Conservation (phyloP, 345 rosid genomes). For the Mangifera indica region DNA sequence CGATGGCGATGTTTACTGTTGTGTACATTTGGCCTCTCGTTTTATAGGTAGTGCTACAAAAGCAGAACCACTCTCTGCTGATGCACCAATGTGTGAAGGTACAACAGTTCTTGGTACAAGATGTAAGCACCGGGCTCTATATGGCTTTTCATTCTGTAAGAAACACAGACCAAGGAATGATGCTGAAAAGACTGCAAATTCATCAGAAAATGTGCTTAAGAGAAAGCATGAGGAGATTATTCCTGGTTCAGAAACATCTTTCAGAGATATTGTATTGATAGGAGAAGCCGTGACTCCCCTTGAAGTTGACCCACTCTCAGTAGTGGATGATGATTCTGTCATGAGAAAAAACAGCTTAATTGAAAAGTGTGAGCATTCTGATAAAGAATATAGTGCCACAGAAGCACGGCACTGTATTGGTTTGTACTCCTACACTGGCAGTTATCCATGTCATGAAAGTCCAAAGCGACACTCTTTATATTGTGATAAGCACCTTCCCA, state of each 20-base stretch:
- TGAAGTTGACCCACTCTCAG: conserved; percentile 44
- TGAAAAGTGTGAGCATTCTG: conserved; percentile 46
- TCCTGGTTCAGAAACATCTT: conserved; percentile 39
- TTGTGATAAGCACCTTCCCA: conserved; percentile 93
- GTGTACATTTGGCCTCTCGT: conserved; percentile 98
- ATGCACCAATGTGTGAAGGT: conserved; percentile 80
- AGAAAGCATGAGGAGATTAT: conserved; percentile 52
- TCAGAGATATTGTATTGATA: conserved; percentile 48
- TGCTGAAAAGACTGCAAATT: conserved; percentile 23
- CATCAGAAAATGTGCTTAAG: conserved; percentile 40
- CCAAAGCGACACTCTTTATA: conserved; percentile 74
- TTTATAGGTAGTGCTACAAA: conserved; percentile 60
- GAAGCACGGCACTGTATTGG: conserved; percentile 55
- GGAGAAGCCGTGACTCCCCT: conserved; percentile 49
- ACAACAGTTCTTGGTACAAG: conserved; percentile 92
- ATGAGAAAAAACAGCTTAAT: conserved; percentile 32
- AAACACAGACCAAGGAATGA: conserved; percentile 75
- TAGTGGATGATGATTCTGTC: conserved; percentile 36
- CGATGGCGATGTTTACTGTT: conserved; percentile 94
- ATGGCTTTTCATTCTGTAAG: conserved; percentile 80
- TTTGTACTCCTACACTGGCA: conserved; percentile 43
- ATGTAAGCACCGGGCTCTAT: conserved; percentile 91
- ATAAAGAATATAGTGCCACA: conserved; percentile 39
- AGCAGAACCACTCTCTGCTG: conserved; percentile 54
- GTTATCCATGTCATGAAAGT: conserved; percentile 55